Percentiles rank a stretch among this genome's conserved stretches.
phyloP scores from a whole-genome alignment of 23 red algal genomes.

The Agarophyton chilense region DNA sequence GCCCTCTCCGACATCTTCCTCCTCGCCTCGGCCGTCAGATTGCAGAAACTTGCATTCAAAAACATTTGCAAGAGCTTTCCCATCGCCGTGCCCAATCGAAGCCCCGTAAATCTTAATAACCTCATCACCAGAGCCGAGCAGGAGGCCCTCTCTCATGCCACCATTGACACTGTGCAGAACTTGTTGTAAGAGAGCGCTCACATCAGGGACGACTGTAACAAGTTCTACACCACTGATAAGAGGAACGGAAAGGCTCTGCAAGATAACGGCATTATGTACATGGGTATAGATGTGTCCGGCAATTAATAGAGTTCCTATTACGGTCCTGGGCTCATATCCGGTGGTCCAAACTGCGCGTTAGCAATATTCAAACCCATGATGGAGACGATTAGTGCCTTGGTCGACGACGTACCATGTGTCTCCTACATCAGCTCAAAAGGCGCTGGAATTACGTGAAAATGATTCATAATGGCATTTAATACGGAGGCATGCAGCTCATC shows the following conservation, averaged over 20 bases:
- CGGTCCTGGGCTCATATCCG: constrained; percentile 97
- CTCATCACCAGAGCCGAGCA: constrained; percentile 60
- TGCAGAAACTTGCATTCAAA: constrained; percentile 94
- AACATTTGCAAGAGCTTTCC: constrained; percentile 86
- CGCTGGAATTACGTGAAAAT: constrained; percentile 99
- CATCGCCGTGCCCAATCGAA: constrained; percentile 93
- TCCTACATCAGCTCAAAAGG: constrained; percentile 91
- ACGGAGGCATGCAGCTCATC: constrained; percentile 99
- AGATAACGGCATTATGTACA: constrained; percentile 80
- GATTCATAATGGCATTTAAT: constrained; percentile 99
- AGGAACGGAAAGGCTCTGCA: constrained; percentile 78
- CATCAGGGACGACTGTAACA: constrained; percentile 96
- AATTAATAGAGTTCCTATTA: constrained; percentile 92
- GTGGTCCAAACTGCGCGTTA: constrained; percentile 75
- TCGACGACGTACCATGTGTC: constrained; percentile 94
- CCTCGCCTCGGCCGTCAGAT: constrained; percentile 93
- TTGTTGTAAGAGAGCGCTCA: constrained; percentile 89
- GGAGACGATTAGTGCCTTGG: constrained; percentile 80
- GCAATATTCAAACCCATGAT: constrained; percentile 76
- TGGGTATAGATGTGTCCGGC: constrained; percentile 95
- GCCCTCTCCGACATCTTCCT: constrained; percentile 69
- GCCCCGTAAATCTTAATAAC: constrained; percentile 62
- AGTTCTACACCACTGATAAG: constrained; percentile 88
- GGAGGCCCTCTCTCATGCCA: constrained; percentile 60
- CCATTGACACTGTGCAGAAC: constrained; percentile 66